phyloP scores from a whole-genome alignment of 352 stramenopile genomes.

The Albugo candida region DNA sequence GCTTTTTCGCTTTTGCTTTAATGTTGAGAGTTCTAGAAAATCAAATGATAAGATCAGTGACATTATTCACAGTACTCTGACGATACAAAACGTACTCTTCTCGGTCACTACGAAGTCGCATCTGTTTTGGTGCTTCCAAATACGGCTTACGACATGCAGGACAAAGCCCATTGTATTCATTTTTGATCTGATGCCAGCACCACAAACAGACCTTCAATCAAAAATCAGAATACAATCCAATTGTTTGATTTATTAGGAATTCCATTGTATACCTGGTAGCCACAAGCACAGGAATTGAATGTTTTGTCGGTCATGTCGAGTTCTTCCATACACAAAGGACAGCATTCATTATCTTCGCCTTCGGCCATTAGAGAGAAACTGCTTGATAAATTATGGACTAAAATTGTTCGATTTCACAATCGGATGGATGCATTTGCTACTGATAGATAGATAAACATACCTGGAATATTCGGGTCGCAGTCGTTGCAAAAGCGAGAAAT shows the following conservation, averaged over 20 bases:
- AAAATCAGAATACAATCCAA: background rate
- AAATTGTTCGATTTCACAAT: too few relatives aligned
- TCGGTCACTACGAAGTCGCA: constrained; percentile 84
- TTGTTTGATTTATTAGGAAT: background rate
- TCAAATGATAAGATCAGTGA: too few relatives aligned
- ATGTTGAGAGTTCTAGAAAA: too few relatives aligned
- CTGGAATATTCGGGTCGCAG: too few relatives aligned
- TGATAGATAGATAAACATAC: too few relatives aligned
- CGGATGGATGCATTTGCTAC: too few relatives aligned
- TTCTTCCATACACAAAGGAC: constrained; percentile 96
- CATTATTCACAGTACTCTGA: background rate
- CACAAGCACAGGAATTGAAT: constrained; percentile 97
- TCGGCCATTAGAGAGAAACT: constrained; percentile 21
- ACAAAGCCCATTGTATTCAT: constrained; percentile 95
- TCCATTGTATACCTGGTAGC: constrained; percentile 78
- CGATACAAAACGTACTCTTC: constrained; percentile 55
- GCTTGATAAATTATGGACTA: too few relatives aligned
- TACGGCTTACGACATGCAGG: constrained; percentile 96
- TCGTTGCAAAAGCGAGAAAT: too few relatives aligned
- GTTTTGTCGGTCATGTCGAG: constrained; percentile 96
- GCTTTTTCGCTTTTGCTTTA: constrained; percentile 13
- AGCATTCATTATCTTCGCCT: constrained; percentile 81
- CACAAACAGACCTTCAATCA: constrained; percentile 89
- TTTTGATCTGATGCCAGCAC: constrained; percentile 99
- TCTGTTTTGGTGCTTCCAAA: constrained; percentile 80